A percentile compares a stretch with the other conserved stretches of the same genome.
These are phyloP conservation scores for Petunia hybrid DNA, from an alignment of 305 asterid genomes.

Conservation along the genomic window DNA sequence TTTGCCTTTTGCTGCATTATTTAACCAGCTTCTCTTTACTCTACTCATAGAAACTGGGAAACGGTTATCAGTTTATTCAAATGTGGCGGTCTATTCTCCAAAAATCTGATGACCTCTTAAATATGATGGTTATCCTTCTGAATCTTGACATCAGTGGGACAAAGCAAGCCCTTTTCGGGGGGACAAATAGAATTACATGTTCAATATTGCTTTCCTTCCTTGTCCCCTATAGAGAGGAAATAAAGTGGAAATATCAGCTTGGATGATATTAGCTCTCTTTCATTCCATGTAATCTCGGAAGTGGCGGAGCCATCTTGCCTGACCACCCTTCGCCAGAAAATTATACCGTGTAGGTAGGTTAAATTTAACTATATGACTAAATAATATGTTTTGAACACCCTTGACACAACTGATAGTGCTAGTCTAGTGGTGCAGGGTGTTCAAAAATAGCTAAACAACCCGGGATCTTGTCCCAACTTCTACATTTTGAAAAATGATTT, in stretches of 20 bases:
- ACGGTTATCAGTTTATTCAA: conserved; percentile 13
- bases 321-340: too few relatives aligned
- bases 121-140: not conserved
- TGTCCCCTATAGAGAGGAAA: not conserved
- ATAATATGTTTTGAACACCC: too few relatives aligned
- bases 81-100: not conserved
- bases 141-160: too few relatives aligned
- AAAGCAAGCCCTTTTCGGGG: not conserved
- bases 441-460: too few relatives aligned
- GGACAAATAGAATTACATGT: not conserved
- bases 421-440: too few relatives aligned
- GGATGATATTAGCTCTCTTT: not conserved
- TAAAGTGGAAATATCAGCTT: not conserved
- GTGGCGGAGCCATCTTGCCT: too few relatives aligned
- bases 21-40: not conserved
- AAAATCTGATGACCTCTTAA: not conserved
- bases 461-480: too few relatives aligned
- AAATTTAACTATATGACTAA: too few relatives aligned
- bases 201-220: not conserved
- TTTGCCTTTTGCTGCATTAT: conserved; percentile 6
- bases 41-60: not conserved
- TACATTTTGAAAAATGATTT: too few relatives aligned
- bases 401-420: too few relatives aligned
- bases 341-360: too few relatives aligned
- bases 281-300: not conserved